Conservation (phyloP, 1,284 basidiomycete genomes). For the Naganishia sp. region DNA sequence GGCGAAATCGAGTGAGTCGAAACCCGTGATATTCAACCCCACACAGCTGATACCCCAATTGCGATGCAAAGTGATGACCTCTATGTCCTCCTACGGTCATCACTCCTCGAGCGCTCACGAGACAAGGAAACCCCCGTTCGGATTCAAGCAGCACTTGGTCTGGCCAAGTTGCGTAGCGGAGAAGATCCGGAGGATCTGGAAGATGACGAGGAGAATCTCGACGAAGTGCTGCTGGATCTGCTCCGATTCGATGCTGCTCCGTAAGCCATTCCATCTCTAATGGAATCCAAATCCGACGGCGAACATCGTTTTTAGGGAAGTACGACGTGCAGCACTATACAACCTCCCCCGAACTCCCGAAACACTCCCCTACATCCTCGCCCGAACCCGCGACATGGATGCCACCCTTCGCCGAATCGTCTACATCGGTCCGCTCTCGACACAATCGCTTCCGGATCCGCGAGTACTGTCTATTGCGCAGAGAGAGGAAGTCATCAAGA, state of each 20-base stretch:
- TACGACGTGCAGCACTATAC: slow-evolving; percentile 81
- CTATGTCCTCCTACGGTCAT: slow-evolving; percentile 67
- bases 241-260: slow-evolving; percentile 74
- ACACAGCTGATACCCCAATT: not conserved
- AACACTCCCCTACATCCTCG: slow-evolving; percentile 70
- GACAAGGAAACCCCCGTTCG: slow-evolving; percentile 86
- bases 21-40: no score
- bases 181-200: slow-evolving; percentile 69
- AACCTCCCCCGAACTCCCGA: slow-evolving; percentile 68
- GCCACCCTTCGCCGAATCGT: slow-evolving; percentile 77
- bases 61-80: slow-evolving; percentile 68
- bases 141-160: slow-evolving; percentile 78
- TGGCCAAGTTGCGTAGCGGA: slow-evolving; percentile 78
- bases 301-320: slow-evolving; percentile 64
- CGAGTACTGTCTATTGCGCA: slow-evolving; percentile 71
- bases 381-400: slow-evolving; percentile 83
- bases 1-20: slow-evolving; percentile 77
- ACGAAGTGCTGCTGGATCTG: slow-evolving; percentile 71
- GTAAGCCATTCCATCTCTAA: slow-evolving; percentile 58
- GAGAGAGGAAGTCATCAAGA: slow-evolving; percentile 73
- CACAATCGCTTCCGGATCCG: slow-evolving; percentile 64
- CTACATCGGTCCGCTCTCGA: slow-evolving; percentile 65
- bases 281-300: not conserved
- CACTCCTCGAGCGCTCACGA: slow-evolving; percentile 72
- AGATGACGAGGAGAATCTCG: slow-evolving; percentile 60